These are phyloP conservation scores for Fistulinella cinereoalba DNA, from an alignment of 1,284 basidiomycete species.

Conservation along the genomic window DNA sequence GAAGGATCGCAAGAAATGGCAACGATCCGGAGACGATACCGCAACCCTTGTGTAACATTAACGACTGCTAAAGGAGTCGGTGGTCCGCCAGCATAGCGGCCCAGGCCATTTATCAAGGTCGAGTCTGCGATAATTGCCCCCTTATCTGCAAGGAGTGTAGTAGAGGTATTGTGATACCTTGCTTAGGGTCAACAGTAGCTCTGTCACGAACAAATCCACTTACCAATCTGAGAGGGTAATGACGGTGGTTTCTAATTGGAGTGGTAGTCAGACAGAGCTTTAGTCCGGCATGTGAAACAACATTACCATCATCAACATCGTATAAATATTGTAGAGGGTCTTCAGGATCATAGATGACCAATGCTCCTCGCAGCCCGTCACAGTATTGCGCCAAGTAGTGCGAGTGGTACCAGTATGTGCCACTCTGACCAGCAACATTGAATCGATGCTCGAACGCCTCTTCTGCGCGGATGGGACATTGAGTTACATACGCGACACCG, in stretches of 20 bases:
- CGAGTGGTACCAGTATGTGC: slow-evolving; percentile 30
- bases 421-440: slow-evolving; percentile 15
- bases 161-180: slow-evolving; percentile 29
- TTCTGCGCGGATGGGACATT: slow-evolving; percentile 25
- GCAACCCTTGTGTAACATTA: slow-evolving; percentile 22
- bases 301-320: slow-evolving; percentile 32
- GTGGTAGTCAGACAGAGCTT: no score
- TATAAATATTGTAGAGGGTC: slow-evolving; percentile 32
- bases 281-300: no score
- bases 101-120: slow-evolving; percentile 17
- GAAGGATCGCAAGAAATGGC: slow-evolving; percentile 33
- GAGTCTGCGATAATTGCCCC: not conserved
- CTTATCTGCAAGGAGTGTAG: slow-evolving; percentile 2
- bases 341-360: slow-evolving; percentile 34
- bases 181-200: not conserved
- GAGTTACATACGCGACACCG: slow-evolving; percentile 26
- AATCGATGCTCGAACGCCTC: slow-evolving; percentile 16
- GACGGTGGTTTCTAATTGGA: slow-evolving; percentile 24
- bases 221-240: slow-evolving; percentile 35
- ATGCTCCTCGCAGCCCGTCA: slow-evolving; percentile 42
- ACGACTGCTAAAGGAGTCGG: slow-evolving; percentile 34
- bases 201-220: not conserved
- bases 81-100: slow-evolving; percentile 39
- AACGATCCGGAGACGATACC: slow-evolving; percentile 37
- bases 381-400: slow-evolving; percentile 32